These are phyloP conservation scores for Heritiera fomes DNA, from an alignment of 345 rosid genomes.

Conservation along the genomic window DNA sequence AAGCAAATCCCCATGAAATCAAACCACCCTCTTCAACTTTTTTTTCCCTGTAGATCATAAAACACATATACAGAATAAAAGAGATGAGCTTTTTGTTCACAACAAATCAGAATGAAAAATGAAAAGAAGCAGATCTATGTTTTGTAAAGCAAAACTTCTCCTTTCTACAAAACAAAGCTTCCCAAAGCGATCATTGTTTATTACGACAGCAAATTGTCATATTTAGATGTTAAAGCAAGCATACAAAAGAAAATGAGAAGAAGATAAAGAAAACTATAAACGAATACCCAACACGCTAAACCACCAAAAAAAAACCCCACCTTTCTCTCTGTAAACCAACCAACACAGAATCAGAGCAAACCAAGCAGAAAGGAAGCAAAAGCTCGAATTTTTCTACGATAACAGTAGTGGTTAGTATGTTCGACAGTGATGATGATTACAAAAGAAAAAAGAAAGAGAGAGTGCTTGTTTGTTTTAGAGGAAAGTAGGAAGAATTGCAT, in stretches of 20 bases:
- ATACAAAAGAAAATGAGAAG: neutral
- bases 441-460: neutral
- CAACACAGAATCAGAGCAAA: conserved; percentile 22
- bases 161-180: neutral
- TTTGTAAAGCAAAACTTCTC: conserved; percentile 16
- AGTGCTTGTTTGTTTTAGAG: neutral
- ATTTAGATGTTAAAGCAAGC: neutral
- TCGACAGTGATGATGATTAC: neutral
- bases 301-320: conserved; percentile 18
- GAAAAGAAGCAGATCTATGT: conserved; percentile 40
- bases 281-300: conserved; percentile 8
- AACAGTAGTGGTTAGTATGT: neutral
- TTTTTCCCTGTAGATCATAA: conserved; percentile 37
- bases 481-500: conserved; percentile 26
- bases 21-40: conserved; percentile 28
- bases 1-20: conserved; percentile 84
- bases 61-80: neutral
- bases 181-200: conserved; percentile 13
- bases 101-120: conserved; percentile 19
- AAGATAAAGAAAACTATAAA: neutral
- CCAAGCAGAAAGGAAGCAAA: neutral
- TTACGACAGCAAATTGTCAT: neutral
- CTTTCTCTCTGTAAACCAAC: conserved; percentile 23
- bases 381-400: neutral
- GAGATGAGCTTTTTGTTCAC: conserved; percentile 3